Evolutionary conservation across 495 filamentous ascomycete species (phyloP), one percentile per base, ranked within the genome.

Genomic region (Penicillium parvum): DNA sequence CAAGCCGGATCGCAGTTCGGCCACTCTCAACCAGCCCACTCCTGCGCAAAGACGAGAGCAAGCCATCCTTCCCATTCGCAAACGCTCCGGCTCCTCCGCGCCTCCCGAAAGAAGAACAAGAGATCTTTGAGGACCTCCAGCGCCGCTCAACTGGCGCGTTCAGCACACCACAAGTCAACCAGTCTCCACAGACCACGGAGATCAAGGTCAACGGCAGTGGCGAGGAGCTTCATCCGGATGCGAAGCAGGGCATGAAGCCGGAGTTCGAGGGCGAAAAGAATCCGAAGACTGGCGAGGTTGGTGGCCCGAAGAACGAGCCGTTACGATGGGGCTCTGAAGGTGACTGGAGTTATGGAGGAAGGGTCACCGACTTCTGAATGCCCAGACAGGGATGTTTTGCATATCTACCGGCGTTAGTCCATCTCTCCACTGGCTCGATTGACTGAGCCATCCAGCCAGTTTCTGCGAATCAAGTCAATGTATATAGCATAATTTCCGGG

Each of bases 291-390:
- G 94, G 94, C n/a, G 92, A 97, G 70, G 75, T 95, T 30, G 92
- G 90, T 5, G 92, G 92, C 10, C 92, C 92, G 12, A 98, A 97
- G 79, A 98, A 96, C 64, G 92, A 98, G 67, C 92, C 92, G 30
- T 50, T 97, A 53, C 74, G 90, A 40, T 96, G 90, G 90, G 89
- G 90, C 0, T 60, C 69, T 18, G 63, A 52, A 3, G 85, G 88
- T 1, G 92, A 98, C 68, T 98, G 90, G 82, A 96, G 88, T 55
- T 98, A 85, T 65, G 96, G 96, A 68, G 92, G 92, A 26, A 72
- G 92, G 40, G 91, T 92, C 17, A 97, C 92, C 14, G 92, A 97
- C 69, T 98, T 98, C 60, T 98, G 43, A 53, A 37, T 26, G 15
- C 22, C 17, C 11, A 14, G 25, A 12, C 8, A n/a, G 27, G 4